Evolutionary conservation across 768 basidiomycete genomes (phyloP).

Genomic region (Pleurotus ostreatus): DNA sequence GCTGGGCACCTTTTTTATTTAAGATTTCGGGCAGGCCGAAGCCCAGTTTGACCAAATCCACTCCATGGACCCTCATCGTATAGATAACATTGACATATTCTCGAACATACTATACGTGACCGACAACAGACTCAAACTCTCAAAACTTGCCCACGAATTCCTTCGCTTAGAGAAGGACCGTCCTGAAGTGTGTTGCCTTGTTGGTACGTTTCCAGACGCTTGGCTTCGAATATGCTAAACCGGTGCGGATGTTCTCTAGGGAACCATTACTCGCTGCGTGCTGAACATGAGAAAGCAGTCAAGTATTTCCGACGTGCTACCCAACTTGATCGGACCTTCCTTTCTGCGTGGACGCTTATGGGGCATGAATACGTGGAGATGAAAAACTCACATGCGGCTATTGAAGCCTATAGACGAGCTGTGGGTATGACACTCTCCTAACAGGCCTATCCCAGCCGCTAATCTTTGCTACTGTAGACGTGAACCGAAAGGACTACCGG

Average conservation of each 20-base stretch:
- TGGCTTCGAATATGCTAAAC: neutral
- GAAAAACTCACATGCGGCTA: conserved; percentile 99
- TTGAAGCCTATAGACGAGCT: conserved; percentile 94
- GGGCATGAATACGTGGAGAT: conserved; percentile 98
- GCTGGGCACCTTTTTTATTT: conserved; percentile 4
- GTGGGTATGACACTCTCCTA: conserved; percentile 59
- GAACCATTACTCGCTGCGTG: conserved; percentile 93
- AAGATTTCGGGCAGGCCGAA: conserved; percentile 88
- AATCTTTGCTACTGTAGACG: conserved; percentile 48
- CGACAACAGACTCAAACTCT: conserved; percentile 83
- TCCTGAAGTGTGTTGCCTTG: conserved; percentile 93
- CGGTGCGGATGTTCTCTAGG: conserved; percentile 42
- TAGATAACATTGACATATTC: conserved; percentile 94
- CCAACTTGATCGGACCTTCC: conserved; percentile 90
- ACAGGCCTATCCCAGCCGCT: neutral
- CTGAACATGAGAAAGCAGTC: conserved; percentile 94
- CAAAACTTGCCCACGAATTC: conserved; percentile 89
- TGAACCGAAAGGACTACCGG: conserved; percentile 94
- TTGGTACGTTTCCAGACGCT: conserved; percentile 57
- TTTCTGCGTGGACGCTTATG: conserved; percentile 98
- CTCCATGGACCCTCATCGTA: conserved; percentile 75
- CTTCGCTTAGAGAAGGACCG: conserved; percentile 86
- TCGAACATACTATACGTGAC: conserved; percentile 97
- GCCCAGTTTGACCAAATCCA: conserved; percentile 82
- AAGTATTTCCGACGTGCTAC: conserved; percentile 93